Conservation (phyloP, 2,329 filamentous ascomycete species). For the Aaosphaeria pasadenensis region DNA sequence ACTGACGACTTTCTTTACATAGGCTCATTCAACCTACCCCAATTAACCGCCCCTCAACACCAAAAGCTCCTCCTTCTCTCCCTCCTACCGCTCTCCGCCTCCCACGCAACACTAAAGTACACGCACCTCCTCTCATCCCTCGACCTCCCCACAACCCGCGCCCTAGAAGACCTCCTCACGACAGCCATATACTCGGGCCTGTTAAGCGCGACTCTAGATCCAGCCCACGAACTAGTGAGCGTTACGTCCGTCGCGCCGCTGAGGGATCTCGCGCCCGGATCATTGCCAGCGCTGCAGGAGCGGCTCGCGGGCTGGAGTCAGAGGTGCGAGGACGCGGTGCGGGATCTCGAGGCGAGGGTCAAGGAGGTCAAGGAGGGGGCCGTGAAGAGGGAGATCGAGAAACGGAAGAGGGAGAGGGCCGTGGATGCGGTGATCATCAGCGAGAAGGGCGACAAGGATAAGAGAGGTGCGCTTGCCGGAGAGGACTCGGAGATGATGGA, state of each 20-base stretch:
- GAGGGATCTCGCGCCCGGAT: constrained; percentile 76
- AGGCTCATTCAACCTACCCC: constrained; percentile 59
- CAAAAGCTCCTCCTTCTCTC: constrained; percentile 90
- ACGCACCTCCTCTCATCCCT: constrained; percentile 63
- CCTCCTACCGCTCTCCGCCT: constrained; percentile 74
- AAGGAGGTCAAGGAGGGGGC: constrained; percentile 56
- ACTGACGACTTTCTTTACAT: not conserved
- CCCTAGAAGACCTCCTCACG: constrained; percentile 84
- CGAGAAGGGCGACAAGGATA: constrained; percentile 25
- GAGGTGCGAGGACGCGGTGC: constrained; percentile 73
- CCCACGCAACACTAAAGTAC: constrained; percentile 68
- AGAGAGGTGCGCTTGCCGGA: constrained; percentile 15
- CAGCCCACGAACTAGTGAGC: constrained; percentile 68
- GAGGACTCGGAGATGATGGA: constrained; percentile 33
- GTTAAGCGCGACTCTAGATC: constrained; percentile 78
- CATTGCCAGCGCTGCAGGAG: constrained; percentile 65
- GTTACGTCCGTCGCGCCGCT: constrained; percentile 80
- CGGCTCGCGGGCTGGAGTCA: constrained; percentile 71
- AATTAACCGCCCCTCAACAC: constrained; percentile 68
- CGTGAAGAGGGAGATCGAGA: constrained; percentile 39
- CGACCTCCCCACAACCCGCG: constrained; percentile 61
- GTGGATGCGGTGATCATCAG: constrained; percentile 29
- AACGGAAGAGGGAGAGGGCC: constrained; percentile 41
- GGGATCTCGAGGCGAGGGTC: constrained; percentile 74
- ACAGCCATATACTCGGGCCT: constrained; percentile 84